These are phyloP conservation scores for Brassica rapa DNA, from an alignment of 345 rosid species.

Conservation along the genomic window DNA sequence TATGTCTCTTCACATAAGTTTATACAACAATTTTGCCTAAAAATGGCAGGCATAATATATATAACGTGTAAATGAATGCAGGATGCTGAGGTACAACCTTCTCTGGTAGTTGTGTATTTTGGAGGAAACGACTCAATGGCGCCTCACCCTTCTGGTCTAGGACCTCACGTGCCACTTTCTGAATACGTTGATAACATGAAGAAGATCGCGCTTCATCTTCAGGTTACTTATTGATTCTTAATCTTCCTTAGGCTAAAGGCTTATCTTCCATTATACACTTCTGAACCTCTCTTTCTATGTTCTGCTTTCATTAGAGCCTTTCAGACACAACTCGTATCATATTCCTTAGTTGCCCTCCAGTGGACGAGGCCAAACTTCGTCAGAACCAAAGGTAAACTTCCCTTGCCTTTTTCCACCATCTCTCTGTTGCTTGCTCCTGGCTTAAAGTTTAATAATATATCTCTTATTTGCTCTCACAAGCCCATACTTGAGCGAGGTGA, in stretches of 20 bases:
- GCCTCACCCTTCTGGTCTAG: conserved; percentile 87
- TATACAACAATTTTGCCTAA: no score
- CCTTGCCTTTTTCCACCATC: background rate
- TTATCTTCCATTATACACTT: background rate
- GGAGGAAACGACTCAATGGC: conserved; percentile 99
- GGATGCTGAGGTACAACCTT: conserved; percentile 79
- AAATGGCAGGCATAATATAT: no score
- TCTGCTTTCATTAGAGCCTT: conserved; percentile 65
- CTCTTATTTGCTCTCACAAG: conserved; percentile 42
- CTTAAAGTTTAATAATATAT: background rate
- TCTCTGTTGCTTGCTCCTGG: background rate
- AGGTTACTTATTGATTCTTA: conserved; percentile 47
- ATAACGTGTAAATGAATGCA: conserved; percentile 35
- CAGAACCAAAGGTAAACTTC: conserved; percentile 58
- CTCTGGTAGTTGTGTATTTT: conserved; percentile 83
- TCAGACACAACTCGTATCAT: conserved; percentile 63
- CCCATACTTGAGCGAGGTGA: conserved; percentile 65
- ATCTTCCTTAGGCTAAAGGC: background rate
- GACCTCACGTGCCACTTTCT: conserved; percentile 87
- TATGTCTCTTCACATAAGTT: no score
- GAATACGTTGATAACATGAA: conserved; percentile 83
- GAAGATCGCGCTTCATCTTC: conserved; percentile 71
- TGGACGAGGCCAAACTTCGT: conserved; percentile 71
- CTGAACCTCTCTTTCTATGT: background rate
- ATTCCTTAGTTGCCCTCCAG: conserved; percentile 85